Evolutionary conservation across 257 asterid species (phyloP).

Genomic region (Nicotiana noctiflora): DNA sequence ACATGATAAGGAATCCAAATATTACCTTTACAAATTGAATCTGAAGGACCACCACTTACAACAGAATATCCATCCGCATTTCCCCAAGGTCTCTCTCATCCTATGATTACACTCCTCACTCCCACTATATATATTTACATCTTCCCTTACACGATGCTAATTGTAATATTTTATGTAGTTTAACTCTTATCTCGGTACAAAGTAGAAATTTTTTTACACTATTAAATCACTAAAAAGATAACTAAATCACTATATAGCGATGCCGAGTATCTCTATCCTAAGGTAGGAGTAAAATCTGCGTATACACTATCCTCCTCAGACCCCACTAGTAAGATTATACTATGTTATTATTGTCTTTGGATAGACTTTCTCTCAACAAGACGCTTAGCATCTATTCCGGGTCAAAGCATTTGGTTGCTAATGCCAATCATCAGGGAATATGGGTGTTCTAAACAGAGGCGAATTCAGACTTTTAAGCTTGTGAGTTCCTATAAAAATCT

Average conservation of each 20-base stretch:
- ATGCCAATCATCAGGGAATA: too few species aligned
- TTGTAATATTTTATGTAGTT: background rate
- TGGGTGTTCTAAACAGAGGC: too few species aligned
- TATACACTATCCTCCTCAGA: too few species aligned
- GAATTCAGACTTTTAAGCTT: too few species aligned
- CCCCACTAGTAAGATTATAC: too few species aligned
- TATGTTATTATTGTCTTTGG: background rate
- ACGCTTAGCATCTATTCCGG: too few species aligned
- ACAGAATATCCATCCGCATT: constrained; percentile 12
- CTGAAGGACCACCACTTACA: constrained; percentile 27
- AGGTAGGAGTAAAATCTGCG: too few species aligned
- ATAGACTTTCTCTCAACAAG: background rate
- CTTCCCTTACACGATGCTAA: background rate
- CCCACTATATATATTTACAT: background rate
- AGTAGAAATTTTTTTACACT: background rate
- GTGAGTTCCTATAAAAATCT: too few species aligned
- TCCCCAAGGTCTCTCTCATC: constrained; percentile 13
- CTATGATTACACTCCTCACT: constrained; percentile 1
- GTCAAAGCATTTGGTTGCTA: too few species aligned
- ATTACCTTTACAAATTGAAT: constrained; percentile 7
- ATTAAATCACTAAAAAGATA: background rate
- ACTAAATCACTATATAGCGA: too few species aligned
- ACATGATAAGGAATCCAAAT: constrained; percentile 21
- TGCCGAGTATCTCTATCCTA: too few species aligned
- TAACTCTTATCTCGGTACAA: background rate